Conservation (phyloP, 2,329 filamentous ascomycete species). For the Aspergillus luchuensis region DNA sequence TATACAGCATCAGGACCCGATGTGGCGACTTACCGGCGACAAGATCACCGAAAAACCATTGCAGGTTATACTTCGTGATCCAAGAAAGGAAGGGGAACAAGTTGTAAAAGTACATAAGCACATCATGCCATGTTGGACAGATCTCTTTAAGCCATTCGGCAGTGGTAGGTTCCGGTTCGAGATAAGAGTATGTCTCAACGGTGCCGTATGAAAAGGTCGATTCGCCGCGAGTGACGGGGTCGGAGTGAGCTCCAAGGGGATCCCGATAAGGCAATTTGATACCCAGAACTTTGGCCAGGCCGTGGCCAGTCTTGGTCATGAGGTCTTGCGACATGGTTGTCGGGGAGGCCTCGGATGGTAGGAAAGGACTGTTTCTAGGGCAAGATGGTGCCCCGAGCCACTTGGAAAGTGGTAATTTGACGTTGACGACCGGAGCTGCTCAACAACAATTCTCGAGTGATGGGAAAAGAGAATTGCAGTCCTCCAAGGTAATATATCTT, state of each 20-base stretch:
- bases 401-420: slow-evolving; percentile 1
- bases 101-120: slow-evolving; percentile 64
- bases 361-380: neutral
- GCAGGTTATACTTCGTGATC: slow-evolving; percentile 83
- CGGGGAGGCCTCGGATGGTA: neutral
- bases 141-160: slow-evolving; percentile 70
- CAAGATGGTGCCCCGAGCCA: slow-evolving; percentile 1
- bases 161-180: slow-evolving; percentile 78
- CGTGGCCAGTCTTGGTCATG: slow-evolving; percentile 65
- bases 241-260: slow-evolving; percentile 50
- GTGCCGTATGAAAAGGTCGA: slow-evolving; percentile 74
- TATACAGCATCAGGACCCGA: neutral
- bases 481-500: slow-evolving; percentile 1
- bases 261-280: slow-evolving; percentile 77
- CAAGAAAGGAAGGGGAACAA: slow-evolving; percentile 89
- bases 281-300: slow-evolving; percentile 74
- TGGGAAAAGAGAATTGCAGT: neutral
- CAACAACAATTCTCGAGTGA: neutral
- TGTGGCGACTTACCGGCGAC: slow-evolving; percentile 68
- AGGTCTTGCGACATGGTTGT: slow-evolving; percentile 38
- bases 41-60: slow-evolving; percentile 87
- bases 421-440: neutral
- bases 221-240: slow-evolving; percentile 73
- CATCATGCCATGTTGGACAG: slow-evolving; percentile 59
- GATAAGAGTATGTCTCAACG: slow-evolving; percentile 76